These are phyloP conservation scores for Cladosporium phlei DNA, from an alignment of 2,329 filamentous ascomycete species.

Conservation along the genomic window DNA sequence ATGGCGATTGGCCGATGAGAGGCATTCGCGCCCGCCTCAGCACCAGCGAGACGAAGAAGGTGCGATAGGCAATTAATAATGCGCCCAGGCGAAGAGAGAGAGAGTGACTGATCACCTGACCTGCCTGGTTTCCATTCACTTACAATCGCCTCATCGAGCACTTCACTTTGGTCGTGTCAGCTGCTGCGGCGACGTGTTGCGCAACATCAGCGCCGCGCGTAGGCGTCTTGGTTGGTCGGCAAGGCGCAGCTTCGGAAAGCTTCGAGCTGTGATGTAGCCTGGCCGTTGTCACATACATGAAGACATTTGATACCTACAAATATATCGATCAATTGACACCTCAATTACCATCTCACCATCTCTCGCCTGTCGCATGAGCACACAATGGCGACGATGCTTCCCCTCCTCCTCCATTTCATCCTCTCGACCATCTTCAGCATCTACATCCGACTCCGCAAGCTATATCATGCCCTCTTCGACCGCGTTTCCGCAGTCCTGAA, in stretches of 20 bases:
- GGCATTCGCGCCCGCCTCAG: neutral
- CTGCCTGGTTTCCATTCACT: no score
- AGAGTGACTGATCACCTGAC: no score
- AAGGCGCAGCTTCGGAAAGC: constrained; percentile 2
- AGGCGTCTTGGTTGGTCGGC: neutral
- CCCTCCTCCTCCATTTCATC: constrained; percentile 52
- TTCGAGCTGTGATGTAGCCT: neutral
- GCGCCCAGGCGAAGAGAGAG: no score
- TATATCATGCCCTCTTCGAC: constrained; percentile 73
- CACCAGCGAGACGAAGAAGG: neutral
- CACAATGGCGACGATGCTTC: constrained; percentile 6
- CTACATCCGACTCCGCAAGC: constrained; percentile 75
- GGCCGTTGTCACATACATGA: neutral
- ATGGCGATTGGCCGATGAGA: neutral
- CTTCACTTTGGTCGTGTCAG: no score
- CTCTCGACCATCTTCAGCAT: constrained; percentile 75
- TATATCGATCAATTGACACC: neutral
- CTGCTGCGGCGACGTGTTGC: no score
- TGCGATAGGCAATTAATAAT: no score
- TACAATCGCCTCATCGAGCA: no score
- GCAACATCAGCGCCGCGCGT: constrained; percentile 1
- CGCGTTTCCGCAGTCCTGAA: constrained; percentile 76
- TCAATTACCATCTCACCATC: neutral
- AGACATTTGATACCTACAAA: neutral
- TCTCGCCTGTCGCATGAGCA: neutral